Percentiles rank a stretch among this genome's conserved stretches.
phyloP scores from a whole-genome alignment of 495 filamentous ascomycete genomes.

The Pyrenopolyporus hunteri region DNA sequence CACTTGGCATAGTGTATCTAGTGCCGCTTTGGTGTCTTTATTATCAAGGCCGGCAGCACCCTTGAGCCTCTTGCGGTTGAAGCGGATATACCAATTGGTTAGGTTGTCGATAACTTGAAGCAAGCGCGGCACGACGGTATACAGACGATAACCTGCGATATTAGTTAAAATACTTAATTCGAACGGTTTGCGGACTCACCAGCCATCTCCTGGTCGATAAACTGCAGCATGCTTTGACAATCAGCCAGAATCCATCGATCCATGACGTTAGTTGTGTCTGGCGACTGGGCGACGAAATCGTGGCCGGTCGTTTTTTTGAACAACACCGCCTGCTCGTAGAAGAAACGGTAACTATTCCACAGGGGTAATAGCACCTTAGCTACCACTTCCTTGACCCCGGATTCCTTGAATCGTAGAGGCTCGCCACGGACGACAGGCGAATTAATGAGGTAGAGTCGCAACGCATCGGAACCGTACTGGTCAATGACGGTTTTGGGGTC shows the following conservation, averaged over 20 bases:
- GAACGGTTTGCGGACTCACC: slow-evolving; percentile 50
- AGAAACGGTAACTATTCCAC: slow-evolving; percentile 99
- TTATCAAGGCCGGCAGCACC: slow-evolving; percentile 80
- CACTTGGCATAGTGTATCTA: slow-evolving; percentile 97
- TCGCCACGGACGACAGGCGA: slow-evolving; percentile 95
- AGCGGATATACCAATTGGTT: slow-evolving; percentile 99
- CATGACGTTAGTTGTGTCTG: slow-evolving; percentile 86
- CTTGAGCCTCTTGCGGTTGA: slow-evolving; percentile 95
- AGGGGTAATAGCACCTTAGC: slow-evolving; percentile 90
- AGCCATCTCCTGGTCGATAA: slow-evolving; percentile 94
- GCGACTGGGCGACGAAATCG: slow-evolving; percentile 77
- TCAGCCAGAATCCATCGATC: slow-evolving; percentile 94
- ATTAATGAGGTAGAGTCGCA: slow-evolving; percentile 95
- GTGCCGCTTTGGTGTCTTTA: slow-evolving; percentile 80
- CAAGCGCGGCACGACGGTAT: slow-evolving; percentile 91
- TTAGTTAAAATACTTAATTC: slow-evolving; percentile 5
- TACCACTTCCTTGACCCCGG: slow-evolving; percentile 94
- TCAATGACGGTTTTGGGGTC: slow-evolving; percentile 85
- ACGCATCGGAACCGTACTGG: slow-evolving; percentile 90
- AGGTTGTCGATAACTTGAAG: slow-evolving; percentile 91
- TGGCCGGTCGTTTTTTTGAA: slow-evolving; percentile 85
- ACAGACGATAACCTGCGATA: slow-evolving; percentile 72
- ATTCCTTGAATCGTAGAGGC: slow-evolving; percentile 88
- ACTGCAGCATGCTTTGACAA: slow-evolving; percentile 89
- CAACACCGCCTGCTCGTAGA: slow-evolving; percentile 90